These are phyloP conservation scores for Pinus tabuliformis DNA, from an alignment of 75 land plant species.

Conservation along the genomic window DNA sequence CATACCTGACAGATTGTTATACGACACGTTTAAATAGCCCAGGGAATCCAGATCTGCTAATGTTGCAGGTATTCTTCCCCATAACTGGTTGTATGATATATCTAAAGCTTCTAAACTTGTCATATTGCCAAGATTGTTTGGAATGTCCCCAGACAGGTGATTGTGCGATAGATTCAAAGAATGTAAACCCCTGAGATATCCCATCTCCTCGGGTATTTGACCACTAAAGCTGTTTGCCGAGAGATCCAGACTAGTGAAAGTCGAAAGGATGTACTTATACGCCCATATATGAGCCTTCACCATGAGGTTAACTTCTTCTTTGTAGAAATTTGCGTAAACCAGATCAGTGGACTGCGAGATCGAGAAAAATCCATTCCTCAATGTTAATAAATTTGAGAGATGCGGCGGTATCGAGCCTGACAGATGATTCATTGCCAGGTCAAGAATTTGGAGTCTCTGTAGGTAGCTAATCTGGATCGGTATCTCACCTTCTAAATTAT, in stretches of 20 bases:
- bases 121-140: background rate
- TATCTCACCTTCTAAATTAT: background rate
- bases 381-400: background rate
- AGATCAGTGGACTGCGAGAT: background rate
- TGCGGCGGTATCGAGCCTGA: background rate
- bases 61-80: slow-evolving; percentile 3
- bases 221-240: slow-evolving; percentile 8
- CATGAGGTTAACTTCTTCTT: background rate
- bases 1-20: slow-evolving; percentile 8
- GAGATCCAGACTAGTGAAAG: background rate
- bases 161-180: slow-evolving; percentile 6
- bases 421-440: background rate
- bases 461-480: background rate
- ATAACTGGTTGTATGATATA: slow-evolving; percentile 9
- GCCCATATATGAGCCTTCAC: background rate
- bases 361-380: background rate
- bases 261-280: background rate
- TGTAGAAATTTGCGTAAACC: background rate
- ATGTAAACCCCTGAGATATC: background rate
- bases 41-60: background rate
- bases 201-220: slow-evolving; percentile 6
- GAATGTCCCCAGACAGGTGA: background rate
- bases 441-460: background rate
- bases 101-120: slow-evolving; percentile 1
- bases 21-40: slow-evolving; percentile 6